Percentiles rank a stretch among this genome's conserved stretches.
Evolutionary conservation across 108 stramenopile genomes (phyloP).

Genomic region (Cyclotella atomus): DNA sequence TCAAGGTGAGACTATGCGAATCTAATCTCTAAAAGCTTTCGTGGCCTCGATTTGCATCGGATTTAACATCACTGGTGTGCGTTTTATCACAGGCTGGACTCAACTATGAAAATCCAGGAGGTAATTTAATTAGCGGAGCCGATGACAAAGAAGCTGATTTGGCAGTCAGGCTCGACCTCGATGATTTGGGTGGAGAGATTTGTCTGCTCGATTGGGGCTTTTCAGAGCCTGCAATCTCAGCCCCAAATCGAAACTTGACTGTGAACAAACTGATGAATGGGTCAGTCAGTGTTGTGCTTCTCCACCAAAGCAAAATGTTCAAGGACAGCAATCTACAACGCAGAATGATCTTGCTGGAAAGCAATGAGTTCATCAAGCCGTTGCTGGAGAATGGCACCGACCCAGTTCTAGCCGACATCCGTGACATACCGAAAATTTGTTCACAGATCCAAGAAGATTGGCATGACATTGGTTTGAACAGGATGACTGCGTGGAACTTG

Average conservation of each 20-base stretch:
- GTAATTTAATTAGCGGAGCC: constrained; percentile 25
- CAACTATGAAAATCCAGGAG: constrained; percentile 50
- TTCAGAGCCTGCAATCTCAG: constrained; percentile 41
- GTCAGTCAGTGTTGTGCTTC: constrained; percentile 39
- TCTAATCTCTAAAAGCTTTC: too few species aligned
- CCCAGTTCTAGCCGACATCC: constrained; percentile 49
- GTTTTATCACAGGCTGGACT: constrained; percentile 35
- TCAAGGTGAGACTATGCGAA: constrained; percentile 67
- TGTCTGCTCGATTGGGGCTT: constrained; percentile 52
- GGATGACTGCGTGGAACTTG: constrained; percentile 61
- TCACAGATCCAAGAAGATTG: constrained; percentile 49
- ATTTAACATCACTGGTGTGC: background rate
- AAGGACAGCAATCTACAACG: constrained; percentile 19
- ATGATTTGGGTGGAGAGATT: constrained; percentile 55
- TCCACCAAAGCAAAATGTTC: constrained; percentile 39
- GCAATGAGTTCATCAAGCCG: constrained; percentile 55
- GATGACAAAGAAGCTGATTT: constrained; percentile 31
- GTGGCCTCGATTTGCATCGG: too few species aligned
- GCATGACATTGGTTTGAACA: constrained; percentile 43
- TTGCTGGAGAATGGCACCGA: constrained; percentile 34
- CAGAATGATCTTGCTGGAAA: constrained; percentile 48
- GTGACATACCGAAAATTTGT: constrained; percentile 49
- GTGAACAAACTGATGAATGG: constrained; percentile 46
- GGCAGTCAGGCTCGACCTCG: constrained; percentile 50
- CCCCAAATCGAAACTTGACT: constrained; percentile 41